A percentile compares a stretch with the other conserved stretches of the same genome.
Evolutionary conservation across 805 yeast species (phyloP).

Genomic region (Danielozyma ontarioensis): DNA sequence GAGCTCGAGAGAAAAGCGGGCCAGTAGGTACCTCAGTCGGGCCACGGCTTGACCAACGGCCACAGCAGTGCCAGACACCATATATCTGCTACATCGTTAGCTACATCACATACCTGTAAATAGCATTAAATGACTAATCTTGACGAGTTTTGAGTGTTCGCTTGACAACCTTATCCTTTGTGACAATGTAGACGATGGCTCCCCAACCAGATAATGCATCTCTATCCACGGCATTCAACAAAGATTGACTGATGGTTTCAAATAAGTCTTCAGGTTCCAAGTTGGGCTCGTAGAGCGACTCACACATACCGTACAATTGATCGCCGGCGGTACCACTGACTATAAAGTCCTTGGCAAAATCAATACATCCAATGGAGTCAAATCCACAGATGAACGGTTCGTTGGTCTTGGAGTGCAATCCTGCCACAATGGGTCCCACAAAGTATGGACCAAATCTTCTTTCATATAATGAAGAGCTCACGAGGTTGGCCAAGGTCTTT

Average conservation of each 20-base stretch:
- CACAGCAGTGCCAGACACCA: too few relatives aligned
- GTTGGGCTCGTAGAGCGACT: slow-evolving; percentile 88
- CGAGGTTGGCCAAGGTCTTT: slow-evolving; percentile 85
- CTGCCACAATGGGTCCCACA: slow-evolving; percentile 95
- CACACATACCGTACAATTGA: slow-evolving; percentile 98
- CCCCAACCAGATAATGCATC: slow-evolving; percentile 99
- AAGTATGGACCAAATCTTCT: slow-evolving; percentile 95
- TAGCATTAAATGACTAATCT: slow-evolving; percentile 47
- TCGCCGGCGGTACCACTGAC: slow-evolving; percentile 97
- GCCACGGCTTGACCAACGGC: too few relatives aligned
- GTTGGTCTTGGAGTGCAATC: slow-evolving; percentile 74
- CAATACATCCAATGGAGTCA: slow-evolving; percentile 95
- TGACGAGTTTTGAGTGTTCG: slow-evolving; percentile 90
- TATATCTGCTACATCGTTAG: too few relatives aligned
- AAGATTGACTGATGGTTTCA: slow-evolving; percentile 91
- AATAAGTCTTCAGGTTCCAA: slow-evolving; percentile 92
- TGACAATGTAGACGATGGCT: slow-evolving; percentile 86
- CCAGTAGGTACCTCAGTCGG: too few relatives aligned
- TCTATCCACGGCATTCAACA: slow-evolving; percentile 92
- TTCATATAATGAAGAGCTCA: slow-evolving; percentile 84
- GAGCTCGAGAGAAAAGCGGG: slow-evolving; percentile 32
- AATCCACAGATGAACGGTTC: slow-evolving; percentile 93
- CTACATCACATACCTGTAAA: background rate
- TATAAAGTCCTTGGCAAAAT: slow-evolving; percentile 88
- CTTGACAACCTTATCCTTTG: slow-evolving; percentile 86